Conservation (phyloP, 2,329 filamentous ascomycete genomes). For the Xylariomycetidae sp. region DNA sequence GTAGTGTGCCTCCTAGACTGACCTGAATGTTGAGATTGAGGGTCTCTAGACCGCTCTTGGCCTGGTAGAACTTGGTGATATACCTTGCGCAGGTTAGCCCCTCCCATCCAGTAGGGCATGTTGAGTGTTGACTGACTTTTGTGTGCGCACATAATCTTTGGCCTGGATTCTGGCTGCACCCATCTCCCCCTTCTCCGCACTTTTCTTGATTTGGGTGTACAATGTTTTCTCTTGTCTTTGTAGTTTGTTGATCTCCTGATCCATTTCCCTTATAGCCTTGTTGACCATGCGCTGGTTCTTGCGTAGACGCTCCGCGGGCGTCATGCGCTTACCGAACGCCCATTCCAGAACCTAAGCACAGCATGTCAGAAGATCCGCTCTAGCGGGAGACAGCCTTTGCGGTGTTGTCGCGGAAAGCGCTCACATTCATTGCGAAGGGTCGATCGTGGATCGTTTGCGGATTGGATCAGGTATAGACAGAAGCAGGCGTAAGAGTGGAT, state of each 20-base stretch:
- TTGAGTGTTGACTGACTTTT: slow-evolving; percentile 40
- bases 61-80: slow-evolving; percentile 96
- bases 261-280: slow-evolving; percentile 93
- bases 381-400: too few species aligned
- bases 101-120: background rate
- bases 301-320: slow-evolving; percentile 82
- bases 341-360: slow-evolving; percentile 88
- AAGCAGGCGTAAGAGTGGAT: background rate
- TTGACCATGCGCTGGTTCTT: slow-evolving; percentile 96
- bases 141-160: slow-evolving; percentile 93
- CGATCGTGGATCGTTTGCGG: background rate
- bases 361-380: too few species aligned
- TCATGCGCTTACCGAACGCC: slow-evolving; percentile 99
- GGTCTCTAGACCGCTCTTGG: slow-evolving; percentile 94
- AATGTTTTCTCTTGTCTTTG: slow-evolving; percentile 99
- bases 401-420: too few species aligned
- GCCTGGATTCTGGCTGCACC: slow-evolving; percentile 98
- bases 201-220: slow-evolving; percentile 94
- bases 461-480: slow-evolving; percentile 5
- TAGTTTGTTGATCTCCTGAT: slow-evolving; percentile 89
- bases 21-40: slow-evolving; percentile 94
- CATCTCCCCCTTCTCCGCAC: slow-evolving; percentile 95
- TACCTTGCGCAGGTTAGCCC: slow-evolving; percentile 49
- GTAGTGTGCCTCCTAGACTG: slow-evolving; percentile 14
- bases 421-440: slow-evolving; percentile 1